Conservation (phyloP, 108 stramenopile genomes). For the Parietichytrium sp. region DNA sequence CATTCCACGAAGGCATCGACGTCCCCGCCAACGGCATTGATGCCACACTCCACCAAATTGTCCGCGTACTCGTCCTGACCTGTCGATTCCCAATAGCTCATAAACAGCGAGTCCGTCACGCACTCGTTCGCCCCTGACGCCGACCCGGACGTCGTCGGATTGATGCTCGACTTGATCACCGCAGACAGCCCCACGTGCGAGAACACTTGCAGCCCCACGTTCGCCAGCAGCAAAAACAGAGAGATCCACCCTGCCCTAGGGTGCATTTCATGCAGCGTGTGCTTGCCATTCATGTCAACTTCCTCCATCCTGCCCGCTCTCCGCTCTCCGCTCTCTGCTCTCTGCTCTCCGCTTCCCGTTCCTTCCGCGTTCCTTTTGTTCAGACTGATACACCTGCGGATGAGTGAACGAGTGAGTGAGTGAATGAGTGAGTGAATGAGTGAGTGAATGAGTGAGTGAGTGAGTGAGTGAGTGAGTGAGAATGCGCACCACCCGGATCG, state of each 20-base stretch:
- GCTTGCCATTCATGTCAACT: not conserved
- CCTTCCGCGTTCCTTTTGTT: too few species aligned
- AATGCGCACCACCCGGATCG: too few species aligned
- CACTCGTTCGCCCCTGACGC: not conserved
- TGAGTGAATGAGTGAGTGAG: too few species aligned
- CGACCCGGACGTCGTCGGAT: not conserved
- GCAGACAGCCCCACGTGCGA: conserved; percentile 16
- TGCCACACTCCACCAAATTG: not conserved
- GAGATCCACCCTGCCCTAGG: not conserved
- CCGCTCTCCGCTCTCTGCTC: not conserved
- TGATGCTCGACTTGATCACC: not conserved
- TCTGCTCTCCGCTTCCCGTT: not conserved
- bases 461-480: too few species aligned
- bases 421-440: too few species aligned
- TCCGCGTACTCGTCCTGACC: conserved; percentile 18
- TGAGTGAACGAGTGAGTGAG: too few species aligned
- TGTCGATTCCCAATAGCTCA: not conserved
- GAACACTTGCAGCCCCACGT: conserved; percentile 17
- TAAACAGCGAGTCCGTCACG: not conserved
- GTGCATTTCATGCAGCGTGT: conserved; percentile 33
- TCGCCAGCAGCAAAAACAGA: conserved; percentile 14
- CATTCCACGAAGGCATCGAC: too few species aligned
- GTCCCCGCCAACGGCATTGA: too few species aligned
- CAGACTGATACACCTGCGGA: too few species aligned
- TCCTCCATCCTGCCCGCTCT: not conserved